phyloP scores from a whole-genome alignment of 257 asterid species.

The Plectranthus barbatus region DNA sequence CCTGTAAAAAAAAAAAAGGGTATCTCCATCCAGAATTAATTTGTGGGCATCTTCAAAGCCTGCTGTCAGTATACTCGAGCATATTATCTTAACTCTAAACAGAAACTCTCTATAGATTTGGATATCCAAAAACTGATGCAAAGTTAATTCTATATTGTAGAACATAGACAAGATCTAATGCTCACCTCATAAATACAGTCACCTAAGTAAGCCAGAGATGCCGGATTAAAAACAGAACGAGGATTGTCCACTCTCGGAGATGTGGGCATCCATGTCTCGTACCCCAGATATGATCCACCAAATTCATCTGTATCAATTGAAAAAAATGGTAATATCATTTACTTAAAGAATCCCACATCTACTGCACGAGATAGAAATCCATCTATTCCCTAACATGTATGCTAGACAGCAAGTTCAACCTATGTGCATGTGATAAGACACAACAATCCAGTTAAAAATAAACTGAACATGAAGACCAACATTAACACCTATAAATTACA shows the following conservation, averaged over 20 bases:
- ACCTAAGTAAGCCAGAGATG: conserved; percentile 81
- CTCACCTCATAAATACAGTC: conserved; percentile 87
- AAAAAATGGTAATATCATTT: neutral
- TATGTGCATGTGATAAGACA: neutral
- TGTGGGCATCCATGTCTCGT: conserved; percentile 75
- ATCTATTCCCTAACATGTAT: neutral
- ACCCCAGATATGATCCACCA: conserved; percentile 58
- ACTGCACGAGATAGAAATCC: neutral
- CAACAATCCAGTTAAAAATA: neutral
- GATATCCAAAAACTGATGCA: neutral
- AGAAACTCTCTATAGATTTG: neutral
- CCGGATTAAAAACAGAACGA: conserved; percentile 77
- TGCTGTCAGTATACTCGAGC: neutral
- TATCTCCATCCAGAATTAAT: neutral
- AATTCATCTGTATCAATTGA: conserved; percentile 26
- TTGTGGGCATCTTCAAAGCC: neutral
- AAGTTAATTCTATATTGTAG: neutral
- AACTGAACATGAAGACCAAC: neutral
- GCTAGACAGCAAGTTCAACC: no score
- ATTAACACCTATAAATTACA: neutral
- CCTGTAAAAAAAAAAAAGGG: neutral
- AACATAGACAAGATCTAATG: neutral
- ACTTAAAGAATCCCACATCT: neutral
- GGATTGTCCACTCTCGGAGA: conserved; percentile 86
- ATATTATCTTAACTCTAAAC: neutral